These are phyloP conservation scores for Hippophae tibetana DNA, from an alignment of 306 rosid species.

Conservation along the genomic window DNA sequence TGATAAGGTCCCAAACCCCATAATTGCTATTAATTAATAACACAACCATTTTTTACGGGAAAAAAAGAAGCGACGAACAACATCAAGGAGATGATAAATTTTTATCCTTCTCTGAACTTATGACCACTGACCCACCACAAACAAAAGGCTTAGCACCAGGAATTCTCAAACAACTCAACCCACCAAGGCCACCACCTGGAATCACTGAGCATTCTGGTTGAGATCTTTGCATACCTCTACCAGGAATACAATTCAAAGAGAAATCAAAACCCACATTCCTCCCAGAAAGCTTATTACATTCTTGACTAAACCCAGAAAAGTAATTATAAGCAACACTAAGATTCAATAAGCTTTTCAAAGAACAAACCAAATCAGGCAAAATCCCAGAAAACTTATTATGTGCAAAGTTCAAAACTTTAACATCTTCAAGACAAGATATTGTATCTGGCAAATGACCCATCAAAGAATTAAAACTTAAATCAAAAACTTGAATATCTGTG, in stretches of 20 bases:
- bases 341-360: conserved; percentile 56
- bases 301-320: conserved; percentile 89
- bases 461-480: conserved; percentile 69
- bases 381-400: conserved; percentile 89
- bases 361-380: conserved; percentile 68
- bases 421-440: conserved; percentile 61
- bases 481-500: conserved; percentile 78
- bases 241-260: conserved; percentile 79
- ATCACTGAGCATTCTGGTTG: conserved; percentile 69
- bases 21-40: too few relatives aligned
- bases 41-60: too few relatives aligned
- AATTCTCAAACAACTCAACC: conserved; percentile 68
- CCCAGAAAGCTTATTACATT: conserved; percentile 44
- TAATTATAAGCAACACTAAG: conserved; percentile 78
- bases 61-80: too few relatives aligned
- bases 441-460: conserved; percentile 92
- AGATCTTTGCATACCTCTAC: conserved; percentile 74
- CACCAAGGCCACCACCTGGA: conserved; percentile 75
- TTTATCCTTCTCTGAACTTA: conserved; percentile 5
- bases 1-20: too few relatives aligned
- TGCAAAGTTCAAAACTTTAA: conserved; percentile 75
- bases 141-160: conserved; percentile 65
- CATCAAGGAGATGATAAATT: too few relatives aligned
- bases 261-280: conserved; percentile 83
- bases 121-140: conserved; percentile 40